Evolutionary conservation across 805 yeast genomes (phyloP), one percentile per base, ranked within the genome.

Genomic region (Candida andamanensis): DNA sequence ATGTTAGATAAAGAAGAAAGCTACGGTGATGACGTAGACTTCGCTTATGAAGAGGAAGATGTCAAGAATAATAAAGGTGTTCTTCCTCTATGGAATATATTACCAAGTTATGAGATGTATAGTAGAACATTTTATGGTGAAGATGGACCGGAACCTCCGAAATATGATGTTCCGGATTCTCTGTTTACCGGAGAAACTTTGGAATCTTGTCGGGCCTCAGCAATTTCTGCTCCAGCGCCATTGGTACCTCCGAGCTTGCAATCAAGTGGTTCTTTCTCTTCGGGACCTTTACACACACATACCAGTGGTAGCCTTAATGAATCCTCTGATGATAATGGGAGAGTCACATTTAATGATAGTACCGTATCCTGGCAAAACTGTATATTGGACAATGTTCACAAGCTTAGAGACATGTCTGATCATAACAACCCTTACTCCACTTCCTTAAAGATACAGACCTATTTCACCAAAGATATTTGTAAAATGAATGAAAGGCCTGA

Each of bases 101-200:
- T 64, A 14, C 70, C 70, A 6, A 56, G 64, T 24, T 64, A 64
- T 42, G 52, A 52, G 17, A 58, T 63, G 63, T 60, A 30, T 27
- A 29, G 36, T 9, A 29, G 43, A 23, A 37, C 41, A 1, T 41
- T 44, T 23, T 35, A 42, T 10, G 37, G 37, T 10, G 44, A 38
- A 15, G 28, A 32, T n/a, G 10, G 11, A 8, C 28, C 26, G 10
- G 52, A 42, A 12, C 55, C 53, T 9, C 58, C 57, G 1, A 33
- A 25, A 5, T 52, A 54, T 26, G 49, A 38, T 19, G 28, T 15
- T 17, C 17, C 4, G 6, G 10, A 15, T 20, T 6, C 26, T 6
- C 22, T 19, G 11, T 11, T 8, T 9, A 9, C 8, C 22, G 8
- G 22, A 19, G 22, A 11, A 19, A 19, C 16, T 4, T 16, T 14